phyloP scores from a whole-genome alignment of 2,329 filamentous ascomycete genomes.

The Rutstroemia sydowiana region DNA sequence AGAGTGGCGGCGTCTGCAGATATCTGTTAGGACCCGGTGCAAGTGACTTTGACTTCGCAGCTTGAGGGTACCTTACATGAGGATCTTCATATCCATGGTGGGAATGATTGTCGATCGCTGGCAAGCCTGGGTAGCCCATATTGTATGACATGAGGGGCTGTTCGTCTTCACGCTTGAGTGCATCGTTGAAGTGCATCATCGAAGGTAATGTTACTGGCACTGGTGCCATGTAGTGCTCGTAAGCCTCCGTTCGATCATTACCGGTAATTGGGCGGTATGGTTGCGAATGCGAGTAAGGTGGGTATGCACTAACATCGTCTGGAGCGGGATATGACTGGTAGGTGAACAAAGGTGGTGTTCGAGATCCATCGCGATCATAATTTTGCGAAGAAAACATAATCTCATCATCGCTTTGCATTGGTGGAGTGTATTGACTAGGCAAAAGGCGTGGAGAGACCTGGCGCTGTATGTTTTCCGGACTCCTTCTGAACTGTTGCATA shows the following conservation, averaged over 20 bases:
- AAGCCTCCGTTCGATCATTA: constrained; percentile 37
- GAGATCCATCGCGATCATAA: constrained; percentile 61
- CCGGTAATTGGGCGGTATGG: constrained; percentile 45
- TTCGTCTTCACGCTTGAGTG: constrained; percentile 62
- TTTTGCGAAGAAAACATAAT: constrained; percentile 57
- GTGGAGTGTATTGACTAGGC: constrained; percentile 53
- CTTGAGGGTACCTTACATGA: constrained; percentile 59
- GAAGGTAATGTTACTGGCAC: constrained; percentile 55
- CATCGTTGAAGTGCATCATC: constrained; percentile 55
- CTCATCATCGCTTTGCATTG: constrained; percentile 56
- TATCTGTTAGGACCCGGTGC: constrained; percentile 16
- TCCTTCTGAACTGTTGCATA: constrained; percentile 26
- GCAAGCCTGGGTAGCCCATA: constrained; percentile 57
- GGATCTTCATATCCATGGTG: constrained; percentile 59
- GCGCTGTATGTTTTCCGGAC: constrained; percentile 30
- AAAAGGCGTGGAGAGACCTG: constrained; percentile 35
- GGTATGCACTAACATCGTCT: constrained; percentile 56
- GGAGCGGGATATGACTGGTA: constrained; percentile 62
- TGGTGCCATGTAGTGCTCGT: constrained; percentile 48
- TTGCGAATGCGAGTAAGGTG: constrained; percentile 49
- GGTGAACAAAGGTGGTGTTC: constrained; percentile 62
- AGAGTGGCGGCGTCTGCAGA: constrained; percentile 66
- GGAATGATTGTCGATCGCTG: constrained; percentile 55
- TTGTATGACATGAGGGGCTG: constrained; percentile 53
- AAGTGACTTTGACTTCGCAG: constrained; percentile 6